Percentiles rank a stretch among this genome's conserved stretches.
phyloP scores from a whole-genome alignment of 495 filamentous ascomycete genomes.

The Pseudoneurospora amorphoporcata region DNA sequence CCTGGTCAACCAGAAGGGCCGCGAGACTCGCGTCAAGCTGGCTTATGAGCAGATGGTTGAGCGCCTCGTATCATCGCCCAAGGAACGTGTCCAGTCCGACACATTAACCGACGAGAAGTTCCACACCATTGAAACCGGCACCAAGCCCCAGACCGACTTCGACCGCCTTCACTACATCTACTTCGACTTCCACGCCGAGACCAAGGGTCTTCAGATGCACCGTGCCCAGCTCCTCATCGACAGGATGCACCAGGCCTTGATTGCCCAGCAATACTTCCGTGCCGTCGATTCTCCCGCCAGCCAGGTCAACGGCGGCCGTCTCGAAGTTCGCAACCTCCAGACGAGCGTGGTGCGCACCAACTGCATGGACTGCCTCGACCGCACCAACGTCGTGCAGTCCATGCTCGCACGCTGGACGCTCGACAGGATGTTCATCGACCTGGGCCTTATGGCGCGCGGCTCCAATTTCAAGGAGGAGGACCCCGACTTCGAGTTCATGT shows the following conservation, averaged over 20 bases:
- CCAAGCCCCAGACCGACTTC: constrained; percentile 43
- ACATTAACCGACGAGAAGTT: constrained; percentile 64
- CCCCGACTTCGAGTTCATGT: constrained; percentile 68
- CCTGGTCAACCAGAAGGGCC: constrained; percentile 87
- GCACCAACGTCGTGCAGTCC: constrained; percentile 94
- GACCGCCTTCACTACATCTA: constrained; percentile 90
- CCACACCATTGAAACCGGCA: constrained; percentile 58
- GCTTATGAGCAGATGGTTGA: constrained; percentile 86
- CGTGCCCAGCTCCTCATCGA: constrained; percentile 79
- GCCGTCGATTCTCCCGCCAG: constrained; percentile 72
- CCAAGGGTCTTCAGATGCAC: constrained; percentile 87
- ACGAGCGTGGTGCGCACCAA: constrained; percentile 88
- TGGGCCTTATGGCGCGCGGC: constrained; percentile 61
- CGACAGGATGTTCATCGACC: constrained; percentile 76
- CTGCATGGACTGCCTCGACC: constrained; percentile 98
- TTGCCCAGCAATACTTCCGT: constrained; percentile 81
- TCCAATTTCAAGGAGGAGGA: constrained; percentile 62
- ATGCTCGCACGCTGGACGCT: constrained; percentile 83
- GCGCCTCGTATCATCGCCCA: constrained; percentile 56
- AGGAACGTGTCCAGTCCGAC: constrained; percentile 49
- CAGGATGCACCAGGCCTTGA: constrained; percentile 59
- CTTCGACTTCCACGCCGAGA: constrained; percentile 98
- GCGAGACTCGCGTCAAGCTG: constrained; percentile 75
- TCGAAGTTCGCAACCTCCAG: constrained; percentile 73
- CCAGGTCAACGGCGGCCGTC: constrained; percentile 43